Conservation (phyloP, 2,329 filamentous ascomycete genomes). For the Myriangium duriaei region DNA sequence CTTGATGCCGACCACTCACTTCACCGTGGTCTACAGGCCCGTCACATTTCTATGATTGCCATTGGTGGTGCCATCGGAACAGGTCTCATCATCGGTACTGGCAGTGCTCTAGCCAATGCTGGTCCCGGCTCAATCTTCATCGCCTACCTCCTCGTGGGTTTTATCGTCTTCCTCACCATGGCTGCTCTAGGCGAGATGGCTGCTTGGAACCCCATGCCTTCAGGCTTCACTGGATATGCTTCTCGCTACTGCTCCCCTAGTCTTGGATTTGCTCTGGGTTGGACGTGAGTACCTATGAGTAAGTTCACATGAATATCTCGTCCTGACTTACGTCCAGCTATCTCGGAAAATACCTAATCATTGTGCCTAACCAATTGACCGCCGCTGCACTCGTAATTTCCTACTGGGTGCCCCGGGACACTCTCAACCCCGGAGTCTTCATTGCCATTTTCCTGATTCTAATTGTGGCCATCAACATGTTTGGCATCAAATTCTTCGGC, state of each 20-base stretch:
- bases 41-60: constrained; percentile 49
- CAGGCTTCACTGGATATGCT: constrained; percentile 73
- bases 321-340: constrained; percentile 23
- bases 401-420: constrained; percentile 56
- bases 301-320: no score
- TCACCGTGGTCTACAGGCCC: constrained; percentile 55
- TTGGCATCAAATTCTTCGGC: constrained; percentile 29
- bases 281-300: constrained; percentile 27
- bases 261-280: constrained; percentile 67
- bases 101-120: constrained; percentile 36
- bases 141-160: constrained; percentile 55
- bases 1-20: constrained; percentile 51
- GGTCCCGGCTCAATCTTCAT: constrained; percentile 57
- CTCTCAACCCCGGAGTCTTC: constrained; percentile 65
- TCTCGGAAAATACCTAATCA: constrained; percentile 71
- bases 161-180: constrained; percentile 72
- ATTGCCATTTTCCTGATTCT: constrained; percentile 47
- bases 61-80: constrained; percentile 61
- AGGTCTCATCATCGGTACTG: constrained; percentile 58
- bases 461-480: constrained; percentile 25
- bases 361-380: constrained; percentile 74
- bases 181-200: constrained; percentile 74
- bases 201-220: constrained; percentile 63
- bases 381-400: constrained; percentile 67
- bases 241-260: constrained; percentile 68